Evolutionary conservation across 495 filamentous ascomycete genomes (phyloP).

Genomic region (Tuber brumale): DNA sequence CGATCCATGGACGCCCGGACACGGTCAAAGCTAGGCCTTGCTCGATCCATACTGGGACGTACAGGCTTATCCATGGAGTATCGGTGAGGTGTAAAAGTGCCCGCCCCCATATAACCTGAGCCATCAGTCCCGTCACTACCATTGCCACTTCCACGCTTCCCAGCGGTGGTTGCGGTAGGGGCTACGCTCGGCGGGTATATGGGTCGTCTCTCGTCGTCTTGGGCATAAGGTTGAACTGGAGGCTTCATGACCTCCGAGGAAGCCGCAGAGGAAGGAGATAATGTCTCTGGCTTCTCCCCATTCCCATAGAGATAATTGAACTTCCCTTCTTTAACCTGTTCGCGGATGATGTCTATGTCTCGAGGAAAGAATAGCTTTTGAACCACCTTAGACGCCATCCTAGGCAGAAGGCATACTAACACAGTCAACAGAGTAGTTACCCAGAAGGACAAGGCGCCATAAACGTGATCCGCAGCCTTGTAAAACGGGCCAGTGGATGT

Average conservation of each 20-base stretch:
- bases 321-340: slow-evolving; percentile 74
- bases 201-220: slow-evolving; percentile 72
- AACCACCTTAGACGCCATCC: slow-evolving; percentile 73
- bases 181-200: slow-evolving; percentile 87
- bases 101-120: slow-evolving; percentile 53
- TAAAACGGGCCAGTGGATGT: slow-evolving; percentile 65
- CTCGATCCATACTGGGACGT: slow-evolving; percentile 43
- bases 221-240: slow-evolving; percentile 52
- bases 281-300: slow-evolving; percentile 26
- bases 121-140: slow-evolving; percentile 93
- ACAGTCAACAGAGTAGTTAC: slow-evolving; percentile 66
- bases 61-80: slow-evolving; percentile 54
- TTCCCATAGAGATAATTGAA: slow-evolving; percentile 64
- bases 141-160: slow-evolving; percentile 70
- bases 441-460: slow-evolving; percentile 80
- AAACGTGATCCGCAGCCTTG: slow-evolving; percentile 68
- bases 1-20: slow-evolving; percentile 69
- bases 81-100: slow-evolving; percentile 48
- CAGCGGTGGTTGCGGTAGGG: slow-evolving; percentile 68
- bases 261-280: slow-evolving; percentile 45
- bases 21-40: slow-evolving; percentile 70
- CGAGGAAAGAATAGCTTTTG: slow-evolving; percentile 90
- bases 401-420: slow-evolving; percentile 72
- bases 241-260: slow-evolving; percentile 63
- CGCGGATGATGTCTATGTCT: slow-evolving; percentile 93